Evolutionary conservation across 257 asterid genomes (phyloP), one percentile per base, ranked within the genome.

Genomic region (Solanum ahanhuiri): DNA sequence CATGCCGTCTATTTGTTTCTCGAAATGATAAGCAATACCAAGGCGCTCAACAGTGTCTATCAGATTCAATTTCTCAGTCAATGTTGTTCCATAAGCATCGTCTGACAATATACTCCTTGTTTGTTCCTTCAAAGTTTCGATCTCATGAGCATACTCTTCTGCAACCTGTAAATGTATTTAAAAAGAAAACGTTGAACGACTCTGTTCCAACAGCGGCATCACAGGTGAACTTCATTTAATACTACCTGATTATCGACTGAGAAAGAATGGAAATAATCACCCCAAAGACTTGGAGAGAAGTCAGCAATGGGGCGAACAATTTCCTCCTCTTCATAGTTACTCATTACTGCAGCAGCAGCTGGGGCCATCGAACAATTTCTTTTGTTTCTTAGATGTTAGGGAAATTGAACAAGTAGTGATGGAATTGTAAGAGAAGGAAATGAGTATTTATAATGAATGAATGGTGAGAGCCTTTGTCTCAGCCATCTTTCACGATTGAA

Each of bases 221-320:
- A 45, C 18, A 12, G 54, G 17, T 45, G 54, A 45, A 45, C 54
- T 45, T 43, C 51, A 43, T 43, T 43, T 43, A 43, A 8, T 20
- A 82, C 91, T 20, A 82, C 91, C 89, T 85, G 54, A 82, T 67
- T 9, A n/a, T 88, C 83, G 33, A 51, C 22, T 12, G 89, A 54
- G 57, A 70, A 83, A 3, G 35, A 20, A 83, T 85, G 82, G 84
- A 90, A 90, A 15, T 84, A 85, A 70, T 88, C 90, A 8, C 91
- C 89, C 89, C 91, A 90, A 28, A 90, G 39, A 66, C 91, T 87
- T 12, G 90, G 91, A 76, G 91, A 85, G 88, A 88, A 88, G 76
- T 85, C 79, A 58, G 88, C 83, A 31, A 67, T 63, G 2, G 91
- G 92, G 25, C 91, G 89, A 86, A 85, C 86, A 51, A 87, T 64